These are phyloP conservation scores for Endothia cerciana DNA, from an alignment of 2,329 filamentous ascomycete genomes.

Conservation along the genomic window DNA sequence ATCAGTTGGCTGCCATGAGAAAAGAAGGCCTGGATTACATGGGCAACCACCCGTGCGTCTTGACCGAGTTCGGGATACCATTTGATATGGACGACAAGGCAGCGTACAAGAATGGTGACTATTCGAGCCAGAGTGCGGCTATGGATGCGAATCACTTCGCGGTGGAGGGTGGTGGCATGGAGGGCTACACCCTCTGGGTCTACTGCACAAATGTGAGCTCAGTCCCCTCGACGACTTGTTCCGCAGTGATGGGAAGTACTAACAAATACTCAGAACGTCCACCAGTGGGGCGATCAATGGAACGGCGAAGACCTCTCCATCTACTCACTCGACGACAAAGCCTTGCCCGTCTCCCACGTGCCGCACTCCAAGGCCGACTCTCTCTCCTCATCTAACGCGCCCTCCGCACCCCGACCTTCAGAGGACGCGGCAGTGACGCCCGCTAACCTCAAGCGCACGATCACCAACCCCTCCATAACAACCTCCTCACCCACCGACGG, in stretches of 20 bases:
- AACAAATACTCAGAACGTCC: slow-evolving; percentile 66
- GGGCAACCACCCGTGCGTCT: slow-evolving; percentile 84
- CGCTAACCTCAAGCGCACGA: slow-evolving; percentile 72
- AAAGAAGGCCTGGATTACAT: slow-evolving; percentile 88
- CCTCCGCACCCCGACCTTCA: slow-evolving; percentile 15
- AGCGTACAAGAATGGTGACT: slow-evolving; percentile 94
- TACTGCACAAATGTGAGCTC: slow-evolving; percentile 71
- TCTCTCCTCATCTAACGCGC: slow-evolving; percentile 53
- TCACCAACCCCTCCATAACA: slow-evolving; percentile 70
- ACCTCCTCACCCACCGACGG: slow-evolving; percentile 48
- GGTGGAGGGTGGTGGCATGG: slow-evolving; percentile 79
- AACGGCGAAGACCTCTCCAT: slow-evolving; percentile 97
- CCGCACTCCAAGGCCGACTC: slow-evolving; percentile 31
- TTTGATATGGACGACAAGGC: slow-evolving; percentile 98
- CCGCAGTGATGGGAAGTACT: slow-evolving; percentile 28
- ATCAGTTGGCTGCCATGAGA: slow-evolving; percentile 81
- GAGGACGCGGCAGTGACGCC: slow-evolving; percentile 67
- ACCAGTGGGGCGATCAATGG: slow-evolving; percentile 91
- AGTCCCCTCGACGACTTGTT: background rate
- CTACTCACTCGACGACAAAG: slow-evolving; percentile 79
- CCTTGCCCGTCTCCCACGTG: slow-evolving; percentile 53
- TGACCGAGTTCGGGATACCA: slow-evolving; percentile 96
- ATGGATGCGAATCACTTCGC: slow-evolving; percentile 97
- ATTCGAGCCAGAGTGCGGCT: slow-evolving; percentile 86
- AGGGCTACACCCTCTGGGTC: slow-evolving; percentile 88